A percentile compares a stretch with the other conserved stretches of the same genome.
Evolutionary conservation across 2,329 filamentous ascomycete genomes (phyloP).

Genomic region (Aspergillus pseudoglaucus): DNA sequence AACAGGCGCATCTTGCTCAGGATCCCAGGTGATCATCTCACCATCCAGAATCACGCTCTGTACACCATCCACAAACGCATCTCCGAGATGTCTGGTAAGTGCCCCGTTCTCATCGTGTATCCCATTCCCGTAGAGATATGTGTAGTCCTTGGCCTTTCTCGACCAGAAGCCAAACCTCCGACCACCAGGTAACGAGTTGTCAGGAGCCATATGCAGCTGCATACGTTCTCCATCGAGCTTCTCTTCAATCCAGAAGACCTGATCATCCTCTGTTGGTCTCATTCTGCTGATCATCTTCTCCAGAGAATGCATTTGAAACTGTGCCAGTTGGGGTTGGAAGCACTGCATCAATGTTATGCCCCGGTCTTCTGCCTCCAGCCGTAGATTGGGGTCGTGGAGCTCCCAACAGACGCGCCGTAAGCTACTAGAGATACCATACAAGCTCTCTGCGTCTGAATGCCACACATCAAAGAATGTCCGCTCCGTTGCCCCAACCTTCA

Average conservation of each 20-base stretch:
- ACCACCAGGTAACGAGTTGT: conserved; percentile 61
- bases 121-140: conserved; percentile 79
- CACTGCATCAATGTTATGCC: conserved; percentile 83
- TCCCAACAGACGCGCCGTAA: conserved; percentile 93
- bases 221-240: conserved; percentile 96
- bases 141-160: conserved; percentile 92
- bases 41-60: conserved; percentile 87
- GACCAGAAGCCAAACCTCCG: conserved; percentile 84
- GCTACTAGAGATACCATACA: conserved; percentile 88
- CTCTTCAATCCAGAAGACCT: conserved; percentile 92
- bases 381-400: conserved; percentile 64
- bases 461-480: conserved; percentile 78
- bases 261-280: conserved; percentile 61
- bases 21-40: conserved; percentile 98
- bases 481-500: conserved; percentile 72
- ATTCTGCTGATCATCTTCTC: conserved; percentile 68
- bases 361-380: conserved; percentile 67
- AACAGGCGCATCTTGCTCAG: conserved; percentile 73
- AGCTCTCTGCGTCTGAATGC: conserved; percentile 68
- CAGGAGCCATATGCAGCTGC: conserved; percentile 85
- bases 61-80: conserved; percentile 71
- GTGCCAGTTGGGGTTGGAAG: conserved; percentile 91
- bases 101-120: conserved; percentile 69
- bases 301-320: conserved; percentile 80
- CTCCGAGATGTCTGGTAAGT: conserved; percentile 70